These are phyloP conservation scores for Ophiorrhiza pumila DNA, from an alignment of 257 asterid genomes.

Conservation along the genomic window DNA sequence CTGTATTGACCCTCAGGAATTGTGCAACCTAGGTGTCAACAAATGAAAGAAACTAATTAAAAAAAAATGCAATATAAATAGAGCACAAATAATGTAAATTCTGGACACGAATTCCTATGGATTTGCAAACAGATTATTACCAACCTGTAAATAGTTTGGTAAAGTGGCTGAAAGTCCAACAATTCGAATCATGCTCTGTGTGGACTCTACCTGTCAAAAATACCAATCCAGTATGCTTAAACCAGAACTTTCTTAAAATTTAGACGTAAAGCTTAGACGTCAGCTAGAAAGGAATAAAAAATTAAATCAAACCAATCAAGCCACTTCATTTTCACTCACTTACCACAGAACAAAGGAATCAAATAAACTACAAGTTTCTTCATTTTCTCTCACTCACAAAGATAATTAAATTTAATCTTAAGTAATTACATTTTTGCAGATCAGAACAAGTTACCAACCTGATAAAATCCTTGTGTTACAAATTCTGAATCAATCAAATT, in stretches of 20 bases:
- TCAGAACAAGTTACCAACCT: neutral
- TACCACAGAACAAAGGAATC: neutral
- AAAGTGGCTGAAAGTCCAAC: constrained; percentile 99
- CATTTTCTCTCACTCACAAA: neutral
- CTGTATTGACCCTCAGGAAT: constrained; percentile 92
- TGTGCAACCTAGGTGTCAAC: constrained; percentile 76
- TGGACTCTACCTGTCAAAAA: constrained; percentile 81
- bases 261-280: neutral
- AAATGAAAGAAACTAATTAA: constrained; percentile 16
- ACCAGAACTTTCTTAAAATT: neutral
- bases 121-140: neutral
- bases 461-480: too few species aligned
- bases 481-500: neutral
- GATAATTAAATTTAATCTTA: neutral
- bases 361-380: neutral
- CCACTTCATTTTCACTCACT: constrained; percentile 5
- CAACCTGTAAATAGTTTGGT: constrained; percentile 94
- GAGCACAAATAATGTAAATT: neutral
- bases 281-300: neutral
- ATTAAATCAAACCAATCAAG: neutral
- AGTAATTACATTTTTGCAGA: neutral
- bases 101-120: neutral
- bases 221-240: constrained; percentile 19
- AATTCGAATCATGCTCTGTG: constrained; percentile 98
- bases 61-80: constrained; percentile 12